phyloP scores from a whole-genome alignment of 2,329 filamentous ascomycete genomes.

The Sordariomycetes sp. region DNA sequence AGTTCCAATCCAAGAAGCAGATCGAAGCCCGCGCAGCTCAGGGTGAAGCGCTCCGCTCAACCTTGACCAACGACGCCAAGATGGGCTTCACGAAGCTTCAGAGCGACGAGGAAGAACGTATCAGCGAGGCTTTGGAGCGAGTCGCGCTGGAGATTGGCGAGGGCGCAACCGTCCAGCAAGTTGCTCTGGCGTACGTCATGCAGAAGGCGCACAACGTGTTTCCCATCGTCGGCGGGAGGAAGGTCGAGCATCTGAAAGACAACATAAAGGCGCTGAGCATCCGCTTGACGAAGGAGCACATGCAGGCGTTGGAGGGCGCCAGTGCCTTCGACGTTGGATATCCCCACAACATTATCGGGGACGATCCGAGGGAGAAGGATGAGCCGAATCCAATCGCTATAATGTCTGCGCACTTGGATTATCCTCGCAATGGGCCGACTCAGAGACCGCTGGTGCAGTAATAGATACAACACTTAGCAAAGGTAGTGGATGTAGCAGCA shows the following conservation, averaged over 20 bases:
- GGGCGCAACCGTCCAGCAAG: conserved; percentile 39
- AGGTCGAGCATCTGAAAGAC: conserved; percentile 34
- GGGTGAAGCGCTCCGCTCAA: conserved; percentile 4
- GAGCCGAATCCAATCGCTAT: no score
- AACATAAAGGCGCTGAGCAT: conserved; percentile 1
- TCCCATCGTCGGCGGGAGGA: conserved; percentile 43
- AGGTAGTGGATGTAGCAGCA: no score
- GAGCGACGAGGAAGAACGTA: conserved; percentile 11
- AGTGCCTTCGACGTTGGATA: neutral
- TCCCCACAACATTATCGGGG: neutral
- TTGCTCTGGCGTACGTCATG: conserved; percentile 45
- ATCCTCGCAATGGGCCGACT: no score
- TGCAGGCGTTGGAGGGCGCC: neutral
- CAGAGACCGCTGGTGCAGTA: no score
- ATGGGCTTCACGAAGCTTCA: conserved; percentile 12
- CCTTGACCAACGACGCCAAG: conserved; percentile 6
- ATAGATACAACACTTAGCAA: no score
- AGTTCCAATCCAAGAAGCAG: conserved; percentile 21
- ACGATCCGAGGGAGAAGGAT: neutral
- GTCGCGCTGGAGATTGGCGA: conserved; percentile 10
- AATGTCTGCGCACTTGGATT: no score
- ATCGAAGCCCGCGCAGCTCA: conserved; percentile 11
- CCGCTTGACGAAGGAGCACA: neutral
- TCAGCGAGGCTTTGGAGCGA: conserved; percentile 39
- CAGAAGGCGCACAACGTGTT: conserved; percentile 42